Conservation (phyloP, 495 filamentous ascomycete genomes). For the Trypethelium eluteriae region DNA sequence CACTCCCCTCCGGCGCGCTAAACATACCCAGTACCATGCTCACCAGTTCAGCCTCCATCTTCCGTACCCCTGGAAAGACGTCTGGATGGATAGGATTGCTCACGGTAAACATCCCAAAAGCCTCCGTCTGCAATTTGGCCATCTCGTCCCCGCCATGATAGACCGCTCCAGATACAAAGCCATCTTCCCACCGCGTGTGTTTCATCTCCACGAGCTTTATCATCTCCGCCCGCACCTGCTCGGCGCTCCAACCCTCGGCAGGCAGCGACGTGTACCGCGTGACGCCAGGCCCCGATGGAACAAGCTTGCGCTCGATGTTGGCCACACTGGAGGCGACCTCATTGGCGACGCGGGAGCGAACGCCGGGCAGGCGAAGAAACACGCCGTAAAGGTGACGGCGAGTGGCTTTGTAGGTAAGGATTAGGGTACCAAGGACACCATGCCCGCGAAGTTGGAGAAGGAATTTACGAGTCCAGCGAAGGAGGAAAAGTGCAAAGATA, state of each 20-base stretch:
- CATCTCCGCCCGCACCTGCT: conserved; percentile 73
- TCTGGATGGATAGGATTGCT: conserved; percentile 99
- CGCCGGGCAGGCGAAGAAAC: conserved; percentile 78
- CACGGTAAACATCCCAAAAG: conserved; percentile 87
- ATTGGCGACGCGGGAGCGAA: conserved; percentile 71
- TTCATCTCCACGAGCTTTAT: conserved; percentile 73
- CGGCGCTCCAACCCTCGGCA: conserved; percentile 74
- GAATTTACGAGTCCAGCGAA: conserved; percentile 75
- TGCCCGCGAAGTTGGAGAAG: conserved; percentile 81
- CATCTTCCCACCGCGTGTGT: conserved; percentile 95
- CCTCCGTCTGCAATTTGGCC: conserved; percentile 77
- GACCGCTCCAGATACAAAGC: conserved; percentile 86
- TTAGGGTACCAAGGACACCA: conserved; percentile 71
- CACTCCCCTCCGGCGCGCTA: conserved; percentile 75
- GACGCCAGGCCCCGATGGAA: conserved; percentile 62
- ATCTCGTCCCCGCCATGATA: conserved; percentile 90
- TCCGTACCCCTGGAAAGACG: conserved; percentile 93
- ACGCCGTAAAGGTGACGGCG: conserved; percentile 70
- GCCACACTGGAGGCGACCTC: conserved; percentile 67
- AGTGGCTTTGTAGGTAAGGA: conserved; percentile 59
- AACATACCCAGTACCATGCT: conserved; percentile 90
- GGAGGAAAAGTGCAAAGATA: conserved; percentile 79
- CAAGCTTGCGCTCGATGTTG: conserved; percentile 74
- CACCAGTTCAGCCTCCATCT: conserved; percentile 99
- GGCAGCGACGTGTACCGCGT: conserved; percentile 71